These are phyloP conservation scores for Quercus wislizeni DNA, from an alignment of 306 rosid genomes.

Conservation along the genomic window DNA sequence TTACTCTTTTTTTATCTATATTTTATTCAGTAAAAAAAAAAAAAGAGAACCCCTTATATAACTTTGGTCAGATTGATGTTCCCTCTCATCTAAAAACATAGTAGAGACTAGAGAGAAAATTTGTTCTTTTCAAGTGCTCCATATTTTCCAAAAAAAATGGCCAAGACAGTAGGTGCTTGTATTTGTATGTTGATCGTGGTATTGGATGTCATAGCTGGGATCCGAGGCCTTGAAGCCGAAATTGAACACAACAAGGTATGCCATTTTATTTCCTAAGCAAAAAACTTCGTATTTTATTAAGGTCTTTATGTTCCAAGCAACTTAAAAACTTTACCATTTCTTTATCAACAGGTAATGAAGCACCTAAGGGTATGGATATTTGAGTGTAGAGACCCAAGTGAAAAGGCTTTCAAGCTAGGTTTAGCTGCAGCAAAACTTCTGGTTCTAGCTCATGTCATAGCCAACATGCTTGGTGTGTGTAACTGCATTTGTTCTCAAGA, in stretches of 20 bases:
- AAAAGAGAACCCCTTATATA: background rate
- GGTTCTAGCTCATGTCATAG: conserved; percentile 63
- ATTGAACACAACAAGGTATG: conserved; percentile 80
- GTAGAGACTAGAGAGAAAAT: background rate
- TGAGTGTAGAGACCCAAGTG: conserved; percentile 92
- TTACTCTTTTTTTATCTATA: too few relatives aligned
- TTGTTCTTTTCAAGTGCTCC: conserved; percentile 3
- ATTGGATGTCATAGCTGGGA: conserved; percentile 78
- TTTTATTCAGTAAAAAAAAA: too few relatives aligned
- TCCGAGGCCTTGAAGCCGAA: conserved; percentile 88
- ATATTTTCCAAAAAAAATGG: conserved; percentile 40
- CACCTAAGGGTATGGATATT: conserved; percentile 84
- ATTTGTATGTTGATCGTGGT: conserved; percentile 64
- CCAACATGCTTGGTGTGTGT: conserved; percentile 82
- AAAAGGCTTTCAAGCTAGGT: conserved; percentile 76
- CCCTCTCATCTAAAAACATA: conserved; percentile 11
- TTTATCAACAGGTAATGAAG: conserved; percentile 52
- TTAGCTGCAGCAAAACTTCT: conserved; percentile 67
- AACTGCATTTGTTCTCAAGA: conserved; percentile 82
- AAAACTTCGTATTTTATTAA: background rate
- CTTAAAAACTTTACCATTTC: background rate
- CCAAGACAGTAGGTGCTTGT: conserved; percentile 48
- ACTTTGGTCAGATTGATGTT: background rate
- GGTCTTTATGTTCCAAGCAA: background rate
- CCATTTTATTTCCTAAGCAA: background rate